Evolutionary conservation across 352 stramenopile genomes (phyloP).

Genomic region (Globisporangium lucens): DNA sequence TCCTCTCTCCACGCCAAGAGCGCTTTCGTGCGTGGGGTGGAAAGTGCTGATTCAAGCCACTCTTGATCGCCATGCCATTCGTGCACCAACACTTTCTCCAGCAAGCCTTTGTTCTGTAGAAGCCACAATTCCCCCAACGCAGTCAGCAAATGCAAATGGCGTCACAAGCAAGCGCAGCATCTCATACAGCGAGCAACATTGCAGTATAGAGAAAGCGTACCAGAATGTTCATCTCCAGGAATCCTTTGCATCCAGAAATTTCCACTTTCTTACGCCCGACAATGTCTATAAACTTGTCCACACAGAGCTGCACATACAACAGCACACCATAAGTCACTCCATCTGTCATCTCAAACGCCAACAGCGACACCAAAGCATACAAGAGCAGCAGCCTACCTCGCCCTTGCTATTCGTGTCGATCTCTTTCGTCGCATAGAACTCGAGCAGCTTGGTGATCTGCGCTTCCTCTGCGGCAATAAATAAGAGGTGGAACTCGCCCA

Average conservation of each 20-base stretch:
- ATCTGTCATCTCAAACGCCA: background rate
- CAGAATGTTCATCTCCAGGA: slow-evolving; percentile 81
- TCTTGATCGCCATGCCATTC: slow-evolving; percentile 59
- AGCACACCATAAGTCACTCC: slow-evolving; percentile 1
- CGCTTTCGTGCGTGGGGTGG: slow-evolving; percentile 49
- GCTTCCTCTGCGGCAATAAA: slow-evolving; percentile 41
- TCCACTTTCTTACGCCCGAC: slow-evolving; percentile 51
- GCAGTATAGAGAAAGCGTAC: slow-evolving; percentile 24
- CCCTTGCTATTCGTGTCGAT: slow-evolving; percentile 61
- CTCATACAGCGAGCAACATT: background rate
- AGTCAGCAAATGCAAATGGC: background rate
- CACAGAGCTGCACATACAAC: slow-evolving; percentile 31
- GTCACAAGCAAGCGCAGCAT: background rate
- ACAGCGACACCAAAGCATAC: background rate
- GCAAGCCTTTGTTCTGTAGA: slow-evolving; percentile 34
- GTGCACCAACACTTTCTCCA: slow-evolving; percentile 65
- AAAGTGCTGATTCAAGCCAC: slow-evolving; percentile 55
- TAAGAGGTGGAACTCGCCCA: slow-evolving; percentile 59
- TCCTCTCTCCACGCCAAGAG: slow-evolving; percentile 67
- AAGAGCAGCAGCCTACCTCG: slow-evolving; percentile 29
- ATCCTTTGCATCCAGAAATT: slow-evolving; percentile 46
- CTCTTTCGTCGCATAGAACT: slow-evolving; percentile 33
- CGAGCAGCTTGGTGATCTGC: slow-evolving; percentile 46
- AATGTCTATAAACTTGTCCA: slow-evolving; percentile 75
- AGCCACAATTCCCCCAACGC: slow-evolving; percentile 2